phyloP scores from a whole-genome alignment of 352 stramenopile genomes.

The Salisapilia sapeloensis region DNA sequence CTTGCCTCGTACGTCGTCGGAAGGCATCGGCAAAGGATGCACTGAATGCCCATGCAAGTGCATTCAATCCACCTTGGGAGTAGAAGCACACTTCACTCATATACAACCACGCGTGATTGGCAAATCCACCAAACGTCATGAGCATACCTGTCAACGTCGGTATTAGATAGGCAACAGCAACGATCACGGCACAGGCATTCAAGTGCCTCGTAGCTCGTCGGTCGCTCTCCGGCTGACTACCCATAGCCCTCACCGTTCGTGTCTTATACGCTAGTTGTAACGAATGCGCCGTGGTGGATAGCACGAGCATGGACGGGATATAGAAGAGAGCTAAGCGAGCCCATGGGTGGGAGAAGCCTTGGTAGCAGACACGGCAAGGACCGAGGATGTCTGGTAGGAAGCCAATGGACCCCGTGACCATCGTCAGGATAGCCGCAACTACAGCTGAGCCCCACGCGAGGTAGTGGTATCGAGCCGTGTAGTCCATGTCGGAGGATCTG shows the following conservation, averaged over 20 bases:
- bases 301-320: constrained; percentile 21
- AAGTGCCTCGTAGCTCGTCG: no score
- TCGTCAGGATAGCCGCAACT: constrained; percentile 20
- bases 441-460: constrained; percentile 29
- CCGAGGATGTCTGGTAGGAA: constrained; percentile 45
- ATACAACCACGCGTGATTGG: no score
- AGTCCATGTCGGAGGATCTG: constrained; percentile 29
- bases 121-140: no score
- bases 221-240: constrained; percentile 20
- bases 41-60: constrained; percentile 42
- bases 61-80: constrained; percentile 33
- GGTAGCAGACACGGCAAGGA: constrained; percentile 27
- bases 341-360: constrained; percentile 30
- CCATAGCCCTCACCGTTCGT: constrained; percentile 10
- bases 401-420: constrained; percentile 40
- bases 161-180: constrained; percentile 15
- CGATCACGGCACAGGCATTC: no score
- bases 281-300: constrained; percentile 16
- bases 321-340: constrained; percentile 41
- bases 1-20: no score
- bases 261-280: no score
- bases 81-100: constrained; percentile 48
- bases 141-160: constrained; percentile 20
- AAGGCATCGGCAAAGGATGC: constrained; percentile 17
- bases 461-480: constrained; percentile 32